These are phyloP conservation scores for Russula earlei DNA, from an alignment of 768 basidiomycete species.

Conservation along the genomic window DNA sequence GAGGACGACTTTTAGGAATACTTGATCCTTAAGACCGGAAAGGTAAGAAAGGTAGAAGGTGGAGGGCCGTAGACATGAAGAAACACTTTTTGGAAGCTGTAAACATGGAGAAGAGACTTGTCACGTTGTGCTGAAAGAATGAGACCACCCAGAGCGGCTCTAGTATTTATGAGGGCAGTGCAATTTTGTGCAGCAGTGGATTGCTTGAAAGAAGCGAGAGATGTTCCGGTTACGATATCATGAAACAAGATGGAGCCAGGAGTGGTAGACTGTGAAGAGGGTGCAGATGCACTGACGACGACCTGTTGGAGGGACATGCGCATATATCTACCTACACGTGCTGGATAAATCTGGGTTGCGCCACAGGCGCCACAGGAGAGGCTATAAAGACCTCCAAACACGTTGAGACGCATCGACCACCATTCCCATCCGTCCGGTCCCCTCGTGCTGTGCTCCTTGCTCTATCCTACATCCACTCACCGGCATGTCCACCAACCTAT, in stretches of 20 bases:
- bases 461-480: background rate
- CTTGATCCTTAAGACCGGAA: conserved; percentile 63
- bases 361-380: too few relatives aligned
- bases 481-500: conserved; percentile 48
- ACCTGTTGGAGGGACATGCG: conserved; percentile 39
- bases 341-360: too few relatives aligned
- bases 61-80: background rate
- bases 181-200: conserved; percentile 56
- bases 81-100: conserved; percentile 85
- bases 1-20: conserved; percentile 73
- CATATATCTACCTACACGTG: background rate
- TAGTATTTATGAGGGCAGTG: conserved; percentile 59
- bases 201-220: conserved; percentile 84
- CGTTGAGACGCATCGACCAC: background rate
- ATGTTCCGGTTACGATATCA: conserved; percentile 69
- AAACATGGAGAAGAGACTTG: conserved; percentile 82
- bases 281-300: conserved; percentile 51
- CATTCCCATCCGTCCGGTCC: conserved; percentile 5
- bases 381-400: conserved; percentile 7
- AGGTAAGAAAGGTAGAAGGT: background rate
- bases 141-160: conserved; percentile 69
- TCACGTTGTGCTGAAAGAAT: conserved; percentile 80
- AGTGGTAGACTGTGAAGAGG: conserved; percentile 24
- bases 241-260: conserved; percentile 61
- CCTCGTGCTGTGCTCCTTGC: conserved; percentile 12